A percentile compares a stretch with the other conserved stretches of the same genome.
phyloP scores from a whole-genome alignment of 1,139 yeast genomes.

The Taphrina sp. region DNA sequence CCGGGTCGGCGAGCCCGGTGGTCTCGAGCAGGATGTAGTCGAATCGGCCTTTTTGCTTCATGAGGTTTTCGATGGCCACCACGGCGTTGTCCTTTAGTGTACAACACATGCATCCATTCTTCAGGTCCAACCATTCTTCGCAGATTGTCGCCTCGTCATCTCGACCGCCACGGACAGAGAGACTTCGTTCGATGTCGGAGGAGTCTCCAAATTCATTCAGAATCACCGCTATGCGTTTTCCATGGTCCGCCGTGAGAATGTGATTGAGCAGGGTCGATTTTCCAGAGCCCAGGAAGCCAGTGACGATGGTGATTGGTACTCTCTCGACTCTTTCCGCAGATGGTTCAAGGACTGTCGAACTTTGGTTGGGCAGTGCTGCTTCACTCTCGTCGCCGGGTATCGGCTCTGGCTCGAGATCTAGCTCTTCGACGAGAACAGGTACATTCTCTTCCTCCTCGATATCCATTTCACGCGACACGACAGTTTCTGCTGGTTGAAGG shows the following conservation, averaged over 20 bases:
- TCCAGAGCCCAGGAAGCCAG: constrained; percentile 95
- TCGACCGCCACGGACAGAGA: no score
- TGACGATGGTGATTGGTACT: constrained; percentile 88
- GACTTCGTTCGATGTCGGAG: constrained; percentile 80
- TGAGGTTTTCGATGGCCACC: constrained; percentile 83
- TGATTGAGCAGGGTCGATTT: constrained; percentile 79
- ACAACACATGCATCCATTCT: constrained; percentile 95
- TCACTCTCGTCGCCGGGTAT: no score
- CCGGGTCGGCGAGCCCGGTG: constrained; percentile 98
- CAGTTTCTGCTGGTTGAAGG: no score
- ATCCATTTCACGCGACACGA: no score
- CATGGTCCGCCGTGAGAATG: constrained; percentile 62
- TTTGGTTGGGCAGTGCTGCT: no score
- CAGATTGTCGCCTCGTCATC: constrained; percentile 58
- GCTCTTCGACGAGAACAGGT: constrained; percentile 31
- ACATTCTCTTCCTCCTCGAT: constrained; percentile 12
- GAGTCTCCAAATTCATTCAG: constrained; percentile 60
- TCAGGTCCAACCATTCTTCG: constrained; percentile 93
- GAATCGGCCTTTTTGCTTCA: constrained; percentile 68
- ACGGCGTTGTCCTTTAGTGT: constrained; percentile 89
- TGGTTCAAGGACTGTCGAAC: no score
- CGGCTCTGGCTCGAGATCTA: no score
- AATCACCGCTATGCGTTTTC: constrained; percentile 78
- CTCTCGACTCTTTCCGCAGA: constrained; percentile 44
- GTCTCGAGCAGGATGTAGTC: constrained; percentile 91